phyloP scores from a whole-genome alignment of 75 land plant genomes.

The Larix kaempferi region DNA sequence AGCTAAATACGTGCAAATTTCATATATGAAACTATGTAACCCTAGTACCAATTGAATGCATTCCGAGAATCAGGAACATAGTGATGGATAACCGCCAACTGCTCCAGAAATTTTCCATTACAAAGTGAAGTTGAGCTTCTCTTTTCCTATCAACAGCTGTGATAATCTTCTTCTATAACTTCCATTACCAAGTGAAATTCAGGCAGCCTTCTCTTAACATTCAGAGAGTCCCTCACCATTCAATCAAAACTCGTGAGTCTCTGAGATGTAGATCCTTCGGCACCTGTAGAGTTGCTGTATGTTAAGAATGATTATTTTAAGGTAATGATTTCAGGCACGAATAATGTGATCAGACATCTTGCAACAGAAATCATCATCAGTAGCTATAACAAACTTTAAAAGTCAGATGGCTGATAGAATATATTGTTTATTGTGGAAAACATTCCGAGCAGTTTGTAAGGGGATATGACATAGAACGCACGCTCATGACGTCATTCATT shows the following conservation, averaged over 20 bases:
- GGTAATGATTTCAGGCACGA: neutral
- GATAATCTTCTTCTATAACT: too few species aligned
- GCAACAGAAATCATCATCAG: too few species aligned
- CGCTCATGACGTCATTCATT: too few species aligned
- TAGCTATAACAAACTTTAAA: too few species aligned
- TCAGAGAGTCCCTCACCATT: neutral
- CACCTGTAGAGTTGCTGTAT: neutral
- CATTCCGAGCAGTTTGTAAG: too few species aligned
- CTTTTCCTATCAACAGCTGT: too few species aligned
- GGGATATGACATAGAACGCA: too few species aligned
- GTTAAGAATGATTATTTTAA: neutral
- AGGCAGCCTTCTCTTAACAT: neutral
- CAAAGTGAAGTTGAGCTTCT: neutral
- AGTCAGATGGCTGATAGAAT: too few species aligned
- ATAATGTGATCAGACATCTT: neutral
- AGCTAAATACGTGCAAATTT: neutral
- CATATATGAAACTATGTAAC: too few species aligned
- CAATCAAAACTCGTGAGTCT: neutral
- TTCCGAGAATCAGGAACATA: neutral
- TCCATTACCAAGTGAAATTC: too few species aligned
- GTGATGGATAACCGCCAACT: neutral
- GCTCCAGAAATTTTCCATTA: constrained; percentile 1
- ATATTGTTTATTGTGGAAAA: too few species aligned
- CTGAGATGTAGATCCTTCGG: too few species aligned
- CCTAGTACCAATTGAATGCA: neutral